A percentile compares a stretch with the other conserved stretches of the same genome.
phyloP scores from a whole-genome alignment of 106 monocot species.

The Acanthochlamys bracteata region DNA sequence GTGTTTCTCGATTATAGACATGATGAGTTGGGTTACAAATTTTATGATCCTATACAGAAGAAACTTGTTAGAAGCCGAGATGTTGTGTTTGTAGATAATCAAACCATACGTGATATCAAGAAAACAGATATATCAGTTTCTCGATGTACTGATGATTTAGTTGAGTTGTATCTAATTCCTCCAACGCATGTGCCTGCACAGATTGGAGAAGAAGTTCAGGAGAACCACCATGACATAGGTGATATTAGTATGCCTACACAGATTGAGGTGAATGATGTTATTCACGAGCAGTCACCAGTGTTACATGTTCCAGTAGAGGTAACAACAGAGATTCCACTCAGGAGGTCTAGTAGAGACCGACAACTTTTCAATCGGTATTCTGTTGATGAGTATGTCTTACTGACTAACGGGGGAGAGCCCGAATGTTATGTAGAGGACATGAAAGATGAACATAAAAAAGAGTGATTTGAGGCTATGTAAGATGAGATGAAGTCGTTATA shows the following conservation, averaged over 20 bases:
- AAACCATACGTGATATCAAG: background rate
- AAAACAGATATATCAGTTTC: background rate
- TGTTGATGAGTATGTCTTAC: background rate
- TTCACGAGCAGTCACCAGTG: background rate
- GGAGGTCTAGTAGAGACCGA: background rate
- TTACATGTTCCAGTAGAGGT: background rate
- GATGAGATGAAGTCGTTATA: too few species aligned
- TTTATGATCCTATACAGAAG: background rate
- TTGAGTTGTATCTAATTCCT: too few species aligned
- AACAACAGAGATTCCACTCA: background rate
- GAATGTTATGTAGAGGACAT: background rate
- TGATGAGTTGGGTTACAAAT: background rate
- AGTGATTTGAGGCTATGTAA: background rate
- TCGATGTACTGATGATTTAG: too few species aligned
- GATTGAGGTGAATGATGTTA: background rate
- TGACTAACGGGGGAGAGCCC: constrained; percentile 4
- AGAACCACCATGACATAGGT: too few species aligned
- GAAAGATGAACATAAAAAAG: background rate
- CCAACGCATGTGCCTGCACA: too few species aligned
- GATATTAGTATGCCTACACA: background rate
- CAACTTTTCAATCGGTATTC: too few species aligned
- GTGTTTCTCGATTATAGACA: constrained; percentile 4
- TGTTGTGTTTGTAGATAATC: constrained; percentile 5
- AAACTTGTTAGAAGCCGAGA: background rate
- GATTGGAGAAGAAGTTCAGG: too few species aligned